These are phyloP conservation scores for Penicillium flavigenum DNA, from an alignment of 495 filamentous ascomycete genomes.

Conservation along the genomic window DNA sequence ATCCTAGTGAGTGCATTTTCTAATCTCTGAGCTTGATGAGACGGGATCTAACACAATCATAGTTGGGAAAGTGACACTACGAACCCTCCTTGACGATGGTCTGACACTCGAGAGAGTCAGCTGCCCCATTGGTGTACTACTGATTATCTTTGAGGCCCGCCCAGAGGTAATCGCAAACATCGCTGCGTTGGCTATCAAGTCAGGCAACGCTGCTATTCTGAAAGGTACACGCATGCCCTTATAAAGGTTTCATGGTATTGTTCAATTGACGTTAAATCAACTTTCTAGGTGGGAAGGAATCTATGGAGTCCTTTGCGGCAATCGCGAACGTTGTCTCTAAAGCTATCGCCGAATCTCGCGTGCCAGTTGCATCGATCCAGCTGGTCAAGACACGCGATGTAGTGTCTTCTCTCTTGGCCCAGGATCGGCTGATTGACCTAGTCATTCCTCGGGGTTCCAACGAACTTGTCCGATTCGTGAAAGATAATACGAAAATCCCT, in stretches of 20 bases:
- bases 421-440: constrained; percentile 86
- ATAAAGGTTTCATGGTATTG: background rate
- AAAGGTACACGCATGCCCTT: constrained; percentile 59
- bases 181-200: constrained; percentile 94
- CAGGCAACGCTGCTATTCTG: constrained; percentile 93
- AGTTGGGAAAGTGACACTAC: constrained; percentile 84
- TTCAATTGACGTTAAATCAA: constrained; percentile 12
- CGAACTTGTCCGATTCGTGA: constrained; percentile 87
- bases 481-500: constrained; percentile 86
- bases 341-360: constrained; percentile 70
- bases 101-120: constrained; percentile 81
- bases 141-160: constrained; percentile 97
- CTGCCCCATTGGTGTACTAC: constrained; percentile 90
- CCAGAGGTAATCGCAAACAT: constrained; percentile 99
- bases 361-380: constrained; percentile 85
- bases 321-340: constrained; percentile 83
- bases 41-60: background rate
- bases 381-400: constrained; percentile 89
- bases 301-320: constrained; percentile 84
- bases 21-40: background rate
- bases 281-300: constrained; percentile 79
- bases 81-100: constrained; percentile 85
- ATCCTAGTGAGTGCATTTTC: constrained; percentile 67
- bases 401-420: constrained; percentile 76
- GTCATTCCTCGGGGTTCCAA: constrained; percentile 94